Conservation (phyloP, 805 yeast species). For the Metschnikowia cerradonensis region DNA sequence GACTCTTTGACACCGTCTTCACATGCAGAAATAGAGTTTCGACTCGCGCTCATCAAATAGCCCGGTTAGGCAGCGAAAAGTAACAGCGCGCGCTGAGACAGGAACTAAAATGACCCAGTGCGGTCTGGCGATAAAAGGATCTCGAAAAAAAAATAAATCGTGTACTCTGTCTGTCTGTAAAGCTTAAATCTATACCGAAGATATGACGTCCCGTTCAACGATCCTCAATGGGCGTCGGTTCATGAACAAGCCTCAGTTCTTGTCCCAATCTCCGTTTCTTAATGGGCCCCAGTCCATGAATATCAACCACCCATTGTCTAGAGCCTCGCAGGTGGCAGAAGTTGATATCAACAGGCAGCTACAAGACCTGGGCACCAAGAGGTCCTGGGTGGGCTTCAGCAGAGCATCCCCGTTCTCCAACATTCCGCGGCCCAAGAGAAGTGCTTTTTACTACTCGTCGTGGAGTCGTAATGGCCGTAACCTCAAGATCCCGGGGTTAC, state of each 20-base stretch:
- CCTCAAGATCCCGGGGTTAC: slow-evolving; percentile 18
- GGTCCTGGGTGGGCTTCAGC: slow-evolving; percentile 29
- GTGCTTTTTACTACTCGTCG: slow-evolving; percentile 47
- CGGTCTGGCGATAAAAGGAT: neutral
- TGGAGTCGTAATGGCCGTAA: slow-evolving; percentile 27
- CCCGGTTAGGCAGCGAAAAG: neutral
- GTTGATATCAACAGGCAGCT: slow-evolving; percentile 19
- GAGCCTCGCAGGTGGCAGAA: slow-evolving; percentile 38
- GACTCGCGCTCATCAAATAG: neutral
- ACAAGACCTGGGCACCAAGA: slow-evolving; percentile 12
- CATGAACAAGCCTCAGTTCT: slow-evolving; percentile 9
- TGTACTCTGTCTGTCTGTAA: neutral
- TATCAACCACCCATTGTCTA: slow-evolving; percentile 39
- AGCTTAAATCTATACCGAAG: neutral
- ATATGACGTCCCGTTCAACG: slow-evolving; percentile 17
- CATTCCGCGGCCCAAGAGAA: slow-evolving; percentile 56
- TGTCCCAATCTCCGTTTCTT: slow-evolving; percentile 22
- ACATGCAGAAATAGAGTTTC: neutral
- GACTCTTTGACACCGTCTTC: too few species aligned
- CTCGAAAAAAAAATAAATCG: slow-evolving; percentile 1
- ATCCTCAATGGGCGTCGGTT: slow-evolving; percentile 15
- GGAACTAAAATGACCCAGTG: neutral
- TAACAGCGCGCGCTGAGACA: slow-evolving; percentile 2
- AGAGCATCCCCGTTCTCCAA: slow-evolving; percentile 38
- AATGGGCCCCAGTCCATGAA: slow-evolving; percentile 38